Conservation (phyloP, 2,329 filamentous ascomycete species). For the Penicillium brevicompactum region DNA sequence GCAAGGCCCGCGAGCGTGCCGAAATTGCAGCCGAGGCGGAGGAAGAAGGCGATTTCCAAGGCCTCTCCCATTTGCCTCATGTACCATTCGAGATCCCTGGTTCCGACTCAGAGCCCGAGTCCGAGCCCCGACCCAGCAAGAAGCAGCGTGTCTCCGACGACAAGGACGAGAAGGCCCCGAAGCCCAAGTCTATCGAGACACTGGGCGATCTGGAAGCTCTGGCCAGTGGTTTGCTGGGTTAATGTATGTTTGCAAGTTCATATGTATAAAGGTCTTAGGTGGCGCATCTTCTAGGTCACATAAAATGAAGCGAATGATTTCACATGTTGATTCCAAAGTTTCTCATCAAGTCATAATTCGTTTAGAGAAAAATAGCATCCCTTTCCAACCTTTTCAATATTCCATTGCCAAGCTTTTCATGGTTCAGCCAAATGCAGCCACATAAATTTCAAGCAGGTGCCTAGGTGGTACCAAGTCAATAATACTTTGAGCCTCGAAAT, state of each 20-base stretch:
- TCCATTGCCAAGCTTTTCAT: no score
- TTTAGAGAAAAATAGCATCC: no score
- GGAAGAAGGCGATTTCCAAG: slow-evolving; percentile 25
- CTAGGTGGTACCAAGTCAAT: no score
- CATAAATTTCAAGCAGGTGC: no score
- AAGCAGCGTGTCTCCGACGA: slow-evolving; percentile 41
- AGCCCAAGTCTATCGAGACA: slow-evolving; percentile 42
- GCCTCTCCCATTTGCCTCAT: slow-evolving; percentile 20
- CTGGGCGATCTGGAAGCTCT: slow-evolving; percentile 51
- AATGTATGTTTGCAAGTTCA: slow-evolving; percentile 20
- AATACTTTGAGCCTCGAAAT: no score
- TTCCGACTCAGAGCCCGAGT: slow-evolving; percentile 22
- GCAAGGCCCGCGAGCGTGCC: slow-evolving; percentile 43
- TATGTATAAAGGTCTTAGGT: slow-evolving; percentile 13
- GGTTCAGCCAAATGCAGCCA: no score
- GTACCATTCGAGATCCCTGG: slow-evolving; percentile 25
- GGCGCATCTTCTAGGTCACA: slow-evolving; percentile 10
- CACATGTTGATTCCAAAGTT: background rate
- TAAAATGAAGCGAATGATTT: slow-evolving; percentile 9
- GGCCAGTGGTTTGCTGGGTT: slow-evolving; percentile 47
- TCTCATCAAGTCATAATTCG: no score
- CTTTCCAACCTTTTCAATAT: no score
- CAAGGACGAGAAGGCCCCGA: slow-evolving; percentile 10
- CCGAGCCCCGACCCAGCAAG: slow-evolving; percentile 38
- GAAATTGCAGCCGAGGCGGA: slow-evolving; percentile 34